Percentiles rank a stretch among this genome's conserved stretches.
Evolutionary conservation across 2,329 filamentous ascomycete genomes (phyloP).

Genomic region (Xylariaceae sp.): DNA sequence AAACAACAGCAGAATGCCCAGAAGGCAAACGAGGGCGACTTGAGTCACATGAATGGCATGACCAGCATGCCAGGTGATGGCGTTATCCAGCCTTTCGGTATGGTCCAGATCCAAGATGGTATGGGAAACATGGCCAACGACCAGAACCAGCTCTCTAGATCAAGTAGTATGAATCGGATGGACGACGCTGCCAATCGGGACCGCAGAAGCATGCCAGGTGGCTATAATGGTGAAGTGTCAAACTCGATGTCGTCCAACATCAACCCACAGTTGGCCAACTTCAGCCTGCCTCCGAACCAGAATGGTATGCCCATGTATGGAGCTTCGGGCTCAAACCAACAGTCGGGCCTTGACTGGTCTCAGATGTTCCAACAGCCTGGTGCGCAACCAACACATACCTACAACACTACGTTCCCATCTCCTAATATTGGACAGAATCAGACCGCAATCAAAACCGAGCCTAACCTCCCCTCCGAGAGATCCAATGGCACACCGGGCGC

Average conservation of each 20-base stretch:
- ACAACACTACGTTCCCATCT: slow-evolving; percentile 64
- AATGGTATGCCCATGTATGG: slow-evolving; percentile 70
- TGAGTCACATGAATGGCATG: slow-evolving; percentile 68
- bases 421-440: slow-evolving; percentile 73
- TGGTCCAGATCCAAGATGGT: slow-evolving; percentile 62
- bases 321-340: slow-evolving; percentile 65
- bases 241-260: slow-evolving; percentile 68
- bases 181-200: slow-evolving; percentile 63
- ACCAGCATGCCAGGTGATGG: slow-evolving; percentile 63
- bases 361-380: slow-evolving; percentile 76
- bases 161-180: slow-evolving; percentile 65
- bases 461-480: slow-evolving; percentile 60
- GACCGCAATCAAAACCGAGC: slow-evolving; percentile 73
- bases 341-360: slow-evolving; percentile 74
- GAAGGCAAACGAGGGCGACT: slow-evolving; percentile 59
- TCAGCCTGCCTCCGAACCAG: slow-evolving; percentile 68
- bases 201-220: slow-evolving; percentile 60
- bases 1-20: slow-evolving; percentile 70
- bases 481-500: slow-evolving; percentile 53
- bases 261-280: slow-evolving; percentile 68
- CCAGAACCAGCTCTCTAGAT: slow-evolving; percentile 67
- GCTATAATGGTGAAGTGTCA: slow-evolving; percentile 63
- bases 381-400: slow-evolving; percentile 64
- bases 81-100: slow-evolving; percentile 64
- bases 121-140: slow-evolving; percentile 66